A percentile compares a stretch with the other conserved stretches of the same genome.
Conservation (phyloP, 2,329 filamentous ascomycete species). For the Colletotrichum orbiculare region DNA sequence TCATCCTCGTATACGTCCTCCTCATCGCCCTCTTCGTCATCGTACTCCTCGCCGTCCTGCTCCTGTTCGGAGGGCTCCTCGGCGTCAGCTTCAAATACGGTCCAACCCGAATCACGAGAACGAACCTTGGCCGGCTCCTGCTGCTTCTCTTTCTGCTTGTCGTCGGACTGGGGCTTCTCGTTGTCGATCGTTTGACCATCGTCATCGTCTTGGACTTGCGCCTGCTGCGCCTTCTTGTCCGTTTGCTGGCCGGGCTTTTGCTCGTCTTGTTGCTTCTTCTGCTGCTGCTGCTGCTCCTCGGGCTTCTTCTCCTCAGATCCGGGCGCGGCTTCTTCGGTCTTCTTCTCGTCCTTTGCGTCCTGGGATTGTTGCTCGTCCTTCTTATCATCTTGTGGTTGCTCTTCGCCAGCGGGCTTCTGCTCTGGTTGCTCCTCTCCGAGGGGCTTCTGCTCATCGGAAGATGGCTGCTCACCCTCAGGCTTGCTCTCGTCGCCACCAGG, state of each 20-base stretch:
- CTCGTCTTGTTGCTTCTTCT: neutral
- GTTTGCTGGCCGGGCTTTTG: slow-evolving; percentile 7
- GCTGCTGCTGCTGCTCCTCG: slow-evolving; percentile 27
- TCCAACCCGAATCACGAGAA: slow-evolving; percentile 18
- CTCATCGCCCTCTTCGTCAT: slow-evolving; percentile 33
- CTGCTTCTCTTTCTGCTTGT: slow-evolving; percentile 38
- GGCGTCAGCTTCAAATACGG: slow-evolving; percentile 15
- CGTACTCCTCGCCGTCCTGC: slow-evolving; percentile 23
- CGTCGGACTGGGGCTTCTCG: slow-evolving; percentile 23
- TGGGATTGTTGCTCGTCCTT: slow-evolving; percentile 11
- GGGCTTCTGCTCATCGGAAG: neutral
- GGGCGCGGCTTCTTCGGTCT: slow-evolving; percentile 2
- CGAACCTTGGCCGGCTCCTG: slow-evolving; percentile 25
- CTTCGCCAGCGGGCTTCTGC: no score
- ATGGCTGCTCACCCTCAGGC: slow-evolving; percentile 16
- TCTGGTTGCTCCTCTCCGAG: neutral
- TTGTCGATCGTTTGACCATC: slow-evolving; percentile 2
- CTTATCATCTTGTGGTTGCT: slow-evolving; percentile 7
- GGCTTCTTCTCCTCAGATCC: slow-evolving; percentile 33
- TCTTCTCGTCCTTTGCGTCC: slow-evolving; percentile 9
- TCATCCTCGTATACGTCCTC: slow-evolving; percentile 21
- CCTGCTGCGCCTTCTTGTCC: slow-evolving; percentile 30
- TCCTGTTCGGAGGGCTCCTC: slow-evolving; percentile 27
- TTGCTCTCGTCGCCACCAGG: slow-evolving; percentile 5
- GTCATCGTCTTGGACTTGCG: slow-evolving; percentile 3